Evolutionary conservation across 2,329 filamentous ascomycete species (phyloP), one percentile per base, ranked within the genome.

Genomic region (Cytospora paraplurivora): DNA sequence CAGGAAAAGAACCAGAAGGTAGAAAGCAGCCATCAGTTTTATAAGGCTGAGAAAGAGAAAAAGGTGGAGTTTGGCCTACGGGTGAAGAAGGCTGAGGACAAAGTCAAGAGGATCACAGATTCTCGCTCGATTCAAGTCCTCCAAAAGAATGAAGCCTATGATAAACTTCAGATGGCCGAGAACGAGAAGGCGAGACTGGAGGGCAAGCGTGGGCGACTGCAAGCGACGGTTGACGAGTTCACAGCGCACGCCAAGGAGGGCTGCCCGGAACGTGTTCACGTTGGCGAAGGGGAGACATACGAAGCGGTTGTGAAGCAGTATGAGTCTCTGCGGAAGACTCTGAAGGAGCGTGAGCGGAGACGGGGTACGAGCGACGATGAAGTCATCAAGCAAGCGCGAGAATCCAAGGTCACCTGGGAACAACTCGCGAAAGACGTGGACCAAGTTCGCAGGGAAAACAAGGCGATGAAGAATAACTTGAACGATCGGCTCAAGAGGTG

Each of bases 401-500:
- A 76, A 57, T 75, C 79, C 4, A 75, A 77, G 66, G 68, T 72
- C 27, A 68, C 72, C 1, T 77, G 77, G 55, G 74, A 81, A 1
- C 74, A 78, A 21, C 80, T 81, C 7, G 75, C 74, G 57, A 74
- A 74, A 12, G 75, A 80, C 53, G 78, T 81, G 62, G 72, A 77
- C 59, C 81, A 79, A 32, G 78, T 84, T 55, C 70, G 72, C 19
- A 71, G 74, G 37, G 74, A 81, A 6, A 74, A 80, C 35, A 67
- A 72, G 15, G 70, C 75, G 0, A 73, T 88, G 44, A 84, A 84
- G 69, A 71, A 80, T 37, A 86, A 92, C 0, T 84, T 97, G 49
- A 76, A 79, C 11, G 79, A 89, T 62, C 91, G 95, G 17, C 83
- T 91, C 62, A 78, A 82, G 34, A 88, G 92, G 69, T 99, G 93